Conservation (phyloP, 2,329 filamentous ascomycete genomes). For the Whalleya microplaca region DNA sequence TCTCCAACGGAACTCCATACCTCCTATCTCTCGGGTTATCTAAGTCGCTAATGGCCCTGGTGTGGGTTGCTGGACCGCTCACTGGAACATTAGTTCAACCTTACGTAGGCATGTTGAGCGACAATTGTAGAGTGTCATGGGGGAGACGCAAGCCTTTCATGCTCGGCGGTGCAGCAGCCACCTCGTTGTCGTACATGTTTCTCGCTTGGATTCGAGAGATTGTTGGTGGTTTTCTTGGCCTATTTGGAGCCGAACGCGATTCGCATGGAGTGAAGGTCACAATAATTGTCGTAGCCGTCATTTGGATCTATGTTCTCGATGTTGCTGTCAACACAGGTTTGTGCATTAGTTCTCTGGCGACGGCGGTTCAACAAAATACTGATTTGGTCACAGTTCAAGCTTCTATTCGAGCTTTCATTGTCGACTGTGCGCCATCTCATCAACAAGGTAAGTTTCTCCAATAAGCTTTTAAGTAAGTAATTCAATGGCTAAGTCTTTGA, state of each 20-base stretch:
- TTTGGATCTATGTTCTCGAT: conserved; percentile 88
- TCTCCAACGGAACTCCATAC: conserved; percentile 90
- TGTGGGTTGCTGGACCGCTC: conserved; percentile 83
- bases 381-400: conserved; percentile 71
- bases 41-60: conserved; percentile 80
- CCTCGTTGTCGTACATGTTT: conserved; percentile 67
- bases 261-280: conserved; percentile 65
- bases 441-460: conserved; percentile 64
- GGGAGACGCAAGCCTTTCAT: conserved; percentile 84
- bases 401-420: conserved; percentile 86
- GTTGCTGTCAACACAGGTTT: conserved; percentile 91
- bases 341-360: conserved; percentile 28
- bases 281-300: conserved; percentile 78
- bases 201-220: conserved; percentile 77
- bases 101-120: conserved; percentile 80
- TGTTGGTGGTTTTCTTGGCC: conserved; percentile 65
- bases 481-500: conserved; percentile 11
- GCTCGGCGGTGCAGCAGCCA: conserved; percentile 69
- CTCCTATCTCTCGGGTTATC: conserved; percentile 79
- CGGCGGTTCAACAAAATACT: conserved; percentile 2
- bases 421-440: conserved; percentile 88
- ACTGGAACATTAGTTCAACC: conserved; percentile 81
- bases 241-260: conserved; percentile 73
- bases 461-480: neutral
- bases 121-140: conserved; percentile 74